phyloP scores from a whole-genome alignment of 2,329 filamentous ascomycete genomes.

The Apiospora pterosperma region DNA sequence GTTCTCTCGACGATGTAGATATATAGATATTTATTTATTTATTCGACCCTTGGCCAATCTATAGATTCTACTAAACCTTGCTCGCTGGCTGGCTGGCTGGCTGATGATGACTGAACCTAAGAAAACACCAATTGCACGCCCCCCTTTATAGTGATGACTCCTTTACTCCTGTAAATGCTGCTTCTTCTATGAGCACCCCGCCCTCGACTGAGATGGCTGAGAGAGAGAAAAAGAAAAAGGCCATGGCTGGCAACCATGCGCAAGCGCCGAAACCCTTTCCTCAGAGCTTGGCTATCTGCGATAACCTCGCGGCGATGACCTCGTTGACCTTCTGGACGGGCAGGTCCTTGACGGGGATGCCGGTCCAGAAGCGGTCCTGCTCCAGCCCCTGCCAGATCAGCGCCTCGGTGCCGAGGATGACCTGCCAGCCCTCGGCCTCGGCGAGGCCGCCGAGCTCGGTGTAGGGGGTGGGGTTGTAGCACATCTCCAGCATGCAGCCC shows the following conservation, averaged over 20 bases:
- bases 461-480: slow-evolving; percentile 71
- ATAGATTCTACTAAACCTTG: background rate
- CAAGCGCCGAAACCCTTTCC: background rate
- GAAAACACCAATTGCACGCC: background rate
- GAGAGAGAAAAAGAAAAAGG: no score
- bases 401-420: slow-evolving; percentile 73
- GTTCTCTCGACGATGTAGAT: background rate
- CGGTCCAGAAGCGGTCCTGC: slow-evolving; percentile 60
- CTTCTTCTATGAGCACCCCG: background rate
- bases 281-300: slow-evolving; percentile 27
- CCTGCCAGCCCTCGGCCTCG: slow-evolving; percentile 62
- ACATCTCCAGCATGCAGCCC: slow-evolving; percentile 76
- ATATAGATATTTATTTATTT: background rate
- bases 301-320: slow-evolving; percentile 41
- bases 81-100: no score
- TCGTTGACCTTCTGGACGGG: slow-evolving; percentile 58
- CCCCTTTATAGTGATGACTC: background rate
- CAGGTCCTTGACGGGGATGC: slow-evolving; percentile 52
- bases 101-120: background rate
- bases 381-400: slow-evolving; percentile 76
- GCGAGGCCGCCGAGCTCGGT: slow-evolving; percentile 64
- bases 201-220: background rate
- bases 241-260: background rate
- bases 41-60: background rate
- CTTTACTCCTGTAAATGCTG: slow-evolving; percentile 6